Percentiles rank a stretch among this genome's conserved stretches.
These are phyloP conservation scores for Trichophaea hybrida DNA, from an alignment of 2,329 filamentous ascomycete species.

Conservation along the genomic window DNA sequence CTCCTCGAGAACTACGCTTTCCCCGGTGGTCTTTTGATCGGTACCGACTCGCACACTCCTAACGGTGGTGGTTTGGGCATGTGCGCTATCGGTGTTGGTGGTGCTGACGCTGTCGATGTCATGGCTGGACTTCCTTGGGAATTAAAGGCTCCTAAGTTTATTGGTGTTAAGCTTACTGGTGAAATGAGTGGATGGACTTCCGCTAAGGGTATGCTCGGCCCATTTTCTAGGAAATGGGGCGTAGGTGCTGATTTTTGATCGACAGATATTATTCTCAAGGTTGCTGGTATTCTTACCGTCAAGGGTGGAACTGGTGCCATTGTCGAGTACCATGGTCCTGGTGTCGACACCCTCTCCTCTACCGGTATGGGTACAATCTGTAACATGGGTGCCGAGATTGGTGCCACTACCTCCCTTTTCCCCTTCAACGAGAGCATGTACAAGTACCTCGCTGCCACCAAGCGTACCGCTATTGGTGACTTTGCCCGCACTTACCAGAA, in stretches of 20 bases:
- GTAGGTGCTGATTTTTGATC: conserved; percentile 8
- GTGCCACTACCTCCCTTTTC: conserved; percentile 43
- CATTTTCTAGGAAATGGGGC: not conserved
- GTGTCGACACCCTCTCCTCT: conserved; percentile 57
- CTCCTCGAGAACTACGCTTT: conserved; percentile 98
- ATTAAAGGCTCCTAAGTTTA: conserved; percentile 91
- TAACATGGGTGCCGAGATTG: conserved; percentile 54
- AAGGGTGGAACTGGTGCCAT: conserved; percentile 95
- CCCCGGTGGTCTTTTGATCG: conserved; percentile 93
- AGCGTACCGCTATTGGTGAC: conserved; percentile 79
- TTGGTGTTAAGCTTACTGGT: conserved; percentile 91
- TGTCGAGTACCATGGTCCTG: conserved; percentile 62
- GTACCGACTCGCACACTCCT: conserved; percentile 94
- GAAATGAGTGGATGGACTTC: conserved; percentile 78
- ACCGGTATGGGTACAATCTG: conserved; percentile 80
- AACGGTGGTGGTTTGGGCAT: conserved; percentile 95
- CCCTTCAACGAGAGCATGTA: conserved; percentile 97
- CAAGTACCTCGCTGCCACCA: conserved; percentile 84
- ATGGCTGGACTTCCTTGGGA: conserved; percentile 98
- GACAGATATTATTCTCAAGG: conserved; percentile 86
- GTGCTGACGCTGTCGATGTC: conserved; percentile 95
- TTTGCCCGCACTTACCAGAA: conserved; percentile 72
- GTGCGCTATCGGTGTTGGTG: conserved; percentile 89
- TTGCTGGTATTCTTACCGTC: conserved; percentile 90
- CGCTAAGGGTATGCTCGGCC: conserved; percentile 57